These are phyloP conservation scores for Cryptococcus floricola DNA, from an alignment of 1,284 basidiomycete genomes.

Conservation along the genomic window DNA sequence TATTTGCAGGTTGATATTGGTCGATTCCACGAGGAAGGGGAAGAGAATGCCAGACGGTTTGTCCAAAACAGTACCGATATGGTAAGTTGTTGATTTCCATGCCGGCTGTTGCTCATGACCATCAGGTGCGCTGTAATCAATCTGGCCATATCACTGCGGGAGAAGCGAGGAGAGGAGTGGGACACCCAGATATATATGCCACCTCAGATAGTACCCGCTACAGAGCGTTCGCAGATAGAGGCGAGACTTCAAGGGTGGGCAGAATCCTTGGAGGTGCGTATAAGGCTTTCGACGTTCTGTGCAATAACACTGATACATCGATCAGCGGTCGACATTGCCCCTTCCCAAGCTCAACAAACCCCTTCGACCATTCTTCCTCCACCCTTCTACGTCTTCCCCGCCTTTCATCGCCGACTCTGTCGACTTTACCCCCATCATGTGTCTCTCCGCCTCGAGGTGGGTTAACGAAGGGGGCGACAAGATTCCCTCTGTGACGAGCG, in stretches of 20 bases:
- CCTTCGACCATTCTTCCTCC: slow-evolving; percentile 49
- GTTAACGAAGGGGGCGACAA: slow-evolving; percentile 22
- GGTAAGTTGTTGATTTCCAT: slow-evolving; percentile 50
- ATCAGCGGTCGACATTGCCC: slow-evolving; percentile 40
- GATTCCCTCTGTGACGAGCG: slow-evolving; percentile 31
- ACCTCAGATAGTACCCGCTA: slow-evolving; percentile 41
- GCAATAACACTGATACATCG: background rate
- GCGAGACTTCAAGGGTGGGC: slow-evolving; percentile 76
- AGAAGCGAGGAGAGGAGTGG: slow-evolving; percentile 23
- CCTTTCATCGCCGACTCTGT: slow-evolving; percentile 27
- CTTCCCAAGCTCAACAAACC: slow-evolving; percentile 40
- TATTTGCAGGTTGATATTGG: slow-evolving; percentile 66
- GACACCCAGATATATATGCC: slow-evolving; percentile 41
- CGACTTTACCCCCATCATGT: slow-evolving; percentile 45
- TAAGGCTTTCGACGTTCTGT: background rate
- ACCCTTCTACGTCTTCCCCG: slow-evolving; percentile 34
- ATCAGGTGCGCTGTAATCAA: slow-evolving; percentile 76
- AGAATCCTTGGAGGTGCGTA: slow-evolving; percentile 56
- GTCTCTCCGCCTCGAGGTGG: slow-evolving; percentile 46
- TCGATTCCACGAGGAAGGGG: slow-evolving; percentile 89
- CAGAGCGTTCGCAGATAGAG: slow-evolving; percentile 51
- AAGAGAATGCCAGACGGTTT: slow-evolving; percentile 94
- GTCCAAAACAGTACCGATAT: slow-evolving; percentile 90
- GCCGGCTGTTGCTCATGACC: background rate
- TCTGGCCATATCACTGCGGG: slow-evolving; percentile 51